Evolutionary conservation across 306 rosid species (phyloP), one percentile per base, ranked within the genome.

Genomic region (Fragaria vesca): DNA sequence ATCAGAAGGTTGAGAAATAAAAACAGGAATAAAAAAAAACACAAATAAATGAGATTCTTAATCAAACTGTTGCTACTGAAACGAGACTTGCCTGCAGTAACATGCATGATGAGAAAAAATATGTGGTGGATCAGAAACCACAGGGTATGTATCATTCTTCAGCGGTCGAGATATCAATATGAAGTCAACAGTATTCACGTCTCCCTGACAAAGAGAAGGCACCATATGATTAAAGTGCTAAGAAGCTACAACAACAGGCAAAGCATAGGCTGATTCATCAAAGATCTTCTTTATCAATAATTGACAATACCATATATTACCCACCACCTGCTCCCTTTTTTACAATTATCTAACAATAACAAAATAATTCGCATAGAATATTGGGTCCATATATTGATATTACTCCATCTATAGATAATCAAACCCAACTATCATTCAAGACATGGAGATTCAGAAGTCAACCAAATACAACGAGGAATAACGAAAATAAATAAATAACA

Each of bases 81-180:
- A 54, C 47, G 81, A 66, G 81, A 81, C 88, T 82, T 88, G 87
- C 99, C 98, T 90, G 87, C 92, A 90, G 86, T 90, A 91, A 82
- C 99, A 93, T 8, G 89, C 89, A 79, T 93, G 93, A 81, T 95
- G 91, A 69, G 97, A 89, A 82, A 88, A 81, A 42, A 95, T 86
- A 78, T 45, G 83, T 13, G 93, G 81, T 82, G 91, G 81, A 66
- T 80, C 87, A 13, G 85, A 80, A 69, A 72, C 81, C 63, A 76
- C 88, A 51, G 92, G 83, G 85, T 77, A 72, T 71, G 38, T 69
- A 71, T 77, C 75, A 77, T 75, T 81, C 80, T 71, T 86, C 76
- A 88, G 79, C 36, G 86, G 89, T 66, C 80, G 85, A 81, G 88
- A 91, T 83, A 95, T 88, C 88, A 95, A 85, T 71, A 95, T 79